Percentiles rank a stretch among this genome's conserved stretches.
Evolutionary conservation across 371 early-diverging fungal genomes (phyloP).

Genomic region (Lichtheimia ornata): DNA sequence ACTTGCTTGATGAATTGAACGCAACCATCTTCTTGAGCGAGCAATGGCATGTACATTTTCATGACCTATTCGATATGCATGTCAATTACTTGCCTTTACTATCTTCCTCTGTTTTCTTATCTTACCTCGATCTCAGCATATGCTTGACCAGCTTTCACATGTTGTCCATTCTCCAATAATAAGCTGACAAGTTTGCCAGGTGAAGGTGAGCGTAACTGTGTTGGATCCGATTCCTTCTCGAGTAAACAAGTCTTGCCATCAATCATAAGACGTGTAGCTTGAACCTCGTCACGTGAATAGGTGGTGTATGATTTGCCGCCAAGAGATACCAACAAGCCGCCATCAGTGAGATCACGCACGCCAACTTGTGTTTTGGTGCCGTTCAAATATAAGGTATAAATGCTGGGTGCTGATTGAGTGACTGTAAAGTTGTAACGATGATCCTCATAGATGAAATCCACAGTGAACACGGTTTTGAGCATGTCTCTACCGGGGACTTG

Average conservation of each 20-base stretch:
- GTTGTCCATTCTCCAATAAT: slow-evolving; percentile 89
- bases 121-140: slow-evolving; percentile 95
- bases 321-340: slow-evolving; percentile 88
- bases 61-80: slow-evolving; percentile 70
- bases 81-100: slow-evolving; percentile 1
- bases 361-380: slow-evolving; percentile 82
- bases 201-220: slow-evolving; percentile 91
- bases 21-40: slow-evolving; percentile 88
- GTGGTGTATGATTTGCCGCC: slow-evolving; percentile 89
- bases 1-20: slow-evolving; percentile 91
- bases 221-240: slow-evolving; percentile 95
- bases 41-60: slow-evolving; percentile 99
- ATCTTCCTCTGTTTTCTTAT: not conserved
- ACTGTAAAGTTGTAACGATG: slow-evolving; percentile 89
- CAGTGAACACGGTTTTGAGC: slow-evolving; percentile 72
- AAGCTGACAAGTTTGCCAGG: slow-evolving; percentile 97
- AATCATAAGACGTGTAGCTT: slow-evolving; percentile 85
- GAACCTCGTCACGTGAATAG: slow-evolving; percentile 89
- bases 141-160: slow-evolving; percentile 86
- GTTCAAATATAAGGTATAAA: slow-evolving; percentile 79
- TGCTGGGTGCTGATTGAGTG: slow-evolving; percentile 78
- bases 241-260: slow-evolving; percentile 91
- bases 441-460: slow-evolving; percentile 91
- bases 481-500: slow-evolving; percentile 83
- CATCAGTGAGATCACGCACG: slow-evolving; percentile 88